A percentile compares a stretch with the other conserved stretches of the same genome.
These are phyloP conservation scores for Fusarium algeriense DNA, from an alignment of 2,329 filamentous ascomycete genomes.

Conservation along the genomic window DNA sequence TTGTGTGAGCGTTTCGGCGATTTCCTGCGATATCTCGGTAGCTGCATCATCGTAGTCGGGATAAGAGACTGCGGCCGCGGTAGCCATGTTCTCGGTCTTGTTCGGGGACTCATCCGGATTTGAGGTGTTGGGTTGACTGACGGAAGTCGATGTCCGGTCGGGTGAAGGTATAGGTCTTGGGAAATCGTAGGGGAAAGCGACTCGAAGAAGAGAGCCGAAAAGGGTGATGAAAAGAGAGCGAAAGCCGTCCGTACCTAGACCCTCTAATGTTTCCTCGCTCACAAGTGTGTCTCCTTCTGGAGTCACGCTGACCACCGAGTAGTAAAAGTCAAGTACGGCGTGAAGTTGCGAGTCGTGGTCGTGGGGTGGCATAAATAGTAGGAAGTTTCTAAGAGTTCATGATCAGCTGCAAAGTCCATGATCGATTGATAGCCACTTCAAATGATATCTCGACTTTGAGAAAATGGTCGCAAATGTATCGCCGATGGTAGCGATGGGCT, in stretches of 20 bases:
- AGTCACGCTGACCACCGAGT: slow-evolving; percentile 88
- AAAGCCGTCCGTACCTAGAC: slow-evolving; percentile 84
- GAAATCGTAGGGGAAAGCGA: slow-evolving; percentile 65
- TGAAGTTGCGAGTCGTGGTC: slow-evolving; percentile 78
- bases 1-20: slow-evolving; percentile 41
- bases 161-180: slow-evolving; percentile 49
- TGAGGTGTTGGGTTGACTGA: slow-evolving; percentile 9
- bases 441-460: slow-evolving; percentile 3
- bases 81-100: slow-evolving; percentile 37
- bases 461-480: slow-evolving; percentile 20
- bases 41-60: slow-evolving; percentile 42
- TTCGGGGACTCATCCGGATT: slow-evolving; percentile 32
- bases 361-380: slow-evolving; percentile 82
- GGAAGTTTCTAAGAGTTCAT: slow-evolving; percentile 76
- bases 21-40: slow-evolving; percentile 41
- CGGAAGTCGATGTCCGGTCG: slow-evolving; percentile 38
- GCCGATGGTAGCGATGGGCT: slow-evolving; percentile 26
- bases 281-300: slow-evolving; percentile 94
- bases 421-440: slow-evolving; percentile 7
- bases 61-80: slow-evolving; percentile 34
- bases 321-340: slow-evolving; percentile 91
- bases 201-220: slow-evolving; percentile 80
- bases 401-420: slow-evolving; percentile 39
- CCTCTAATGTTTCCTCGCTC: slow-evolving; percentile 89
- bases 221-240: slow-evolving; percentile 73